Percentiles rank a stretch among this genome's conserved stretches.
phyloP scores from a whole-genome alignment of 495 filamentous ascomycete genomes.

The Hypoxylon cercidicola region DNA sequence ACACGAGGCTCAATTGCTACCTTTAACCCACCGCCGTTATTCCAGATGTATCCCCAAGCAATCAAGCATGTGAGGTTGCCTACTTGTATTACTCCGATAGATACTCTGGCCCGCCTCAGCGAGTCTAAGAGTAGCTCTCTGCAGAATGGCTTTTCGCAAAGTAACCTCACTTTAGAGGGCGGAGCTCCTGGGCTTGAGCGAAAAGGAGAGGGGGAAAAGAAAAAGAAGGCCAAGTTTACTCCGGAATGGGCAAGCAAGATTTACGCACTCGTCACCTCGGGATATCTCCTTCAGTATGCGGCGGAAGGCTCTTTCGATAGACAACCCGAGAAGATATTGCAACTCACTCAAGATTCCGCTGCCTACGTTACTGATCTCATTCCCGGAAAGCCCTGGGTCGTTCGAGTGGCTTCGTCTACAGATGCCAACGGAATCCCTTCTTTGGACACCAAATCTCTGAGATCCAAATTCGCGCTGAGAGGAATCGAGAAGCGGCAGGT shows the following conservation, averaged over 20 bases:
- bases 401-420: conserved; percentile 84
- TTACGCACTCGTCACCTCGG: conserved; percentile 82
- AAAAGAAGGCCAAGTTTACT: conserved; percentile 63
- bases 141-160: conserved; percentile 54
- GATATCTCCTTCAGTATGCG: conserved; percentile 87
- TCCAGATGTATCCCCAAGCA: conserved; percentile 90
- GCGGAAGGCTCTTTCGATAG: conserved; percentile 83
- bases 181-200: conserved; percentile 44
- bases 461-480: conserved; percentile 76
- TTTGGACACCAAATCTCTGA: conserved; percentile 68
- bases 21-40: conserved; percentile 86
- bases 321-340: conserved; percentile 86
- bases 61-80: conserved; percentile 65
- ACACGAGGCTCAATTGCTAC: conserved; percentile 45
- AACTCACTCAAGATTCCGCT: conserved; percentile 83
- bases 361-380: conserved; percentile 95
- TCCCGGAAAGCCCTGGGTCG: conserved; percentile 89
- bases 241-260: conserved; percentile 83
- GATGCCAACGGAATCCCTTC: conserved; percentile 68
- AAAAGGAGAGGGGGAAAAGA: conserved; percentile 50
- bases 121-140: conserved; percentile 58
- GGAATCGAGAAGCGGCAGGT: conserved; percentile 69
- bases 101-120: conserved; percentile 71
- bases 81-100: conserved; percentile 62
- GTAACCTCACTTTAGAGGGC: conserved; percentile 33